Evolutionary conservation across 2,329 filamentous ascomycete species (phyloP).

Genomic region (Furcasterigmium furcatum): DNA sequence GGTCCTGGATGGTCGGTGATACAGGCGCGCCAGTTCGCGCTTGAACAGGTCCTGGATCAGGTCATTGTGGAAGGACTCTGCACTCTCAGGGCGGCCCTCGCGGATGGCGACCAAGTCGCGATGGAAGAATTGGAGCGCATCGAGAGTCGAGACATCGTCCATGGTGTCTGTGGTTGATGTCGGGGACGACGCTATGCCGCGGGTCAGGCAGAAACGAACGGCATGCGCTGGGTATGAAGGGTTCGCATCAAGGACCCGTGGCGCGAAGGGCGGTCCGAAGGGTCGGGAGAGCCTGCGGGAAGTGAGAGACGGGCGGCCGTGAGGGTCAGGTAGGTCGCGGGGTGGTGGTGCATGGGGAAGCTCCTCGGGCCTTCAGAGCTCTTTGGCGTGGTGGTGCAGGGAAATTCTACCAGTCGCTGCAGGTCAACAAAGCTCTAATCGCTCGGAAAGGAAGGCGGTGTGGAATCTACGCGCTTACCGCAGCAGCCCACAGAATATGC

Average conservation of each 20-base stretch:
- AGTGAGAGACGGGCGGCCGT: neutral
- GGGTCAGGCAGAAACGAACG: constrained; percentile 13
- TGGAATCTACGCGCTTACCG: neutral
- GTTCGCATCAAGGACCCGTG: neutral
- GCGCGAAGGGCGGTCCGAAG: neutral
- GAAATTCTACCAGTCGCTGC: neutral
- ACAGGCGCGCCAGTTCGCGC: constrained; percentile 69
- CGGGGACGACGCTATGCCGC: constrained; percentile 42
- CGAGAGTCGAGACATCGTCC: constrained; percentile 71
- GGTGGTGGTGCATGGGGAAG: neutral
- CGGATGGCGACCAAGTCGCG: constrained; percentile 77
- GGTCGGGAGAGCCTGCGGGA: neutral
- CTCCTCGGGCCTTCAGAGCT: constrained; percentile 12
- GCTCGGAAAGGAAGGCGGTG: neutral
- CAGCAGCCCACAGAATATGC: too few relatives aligned
- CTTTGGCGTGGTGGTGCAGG: constrained; percentile 6
- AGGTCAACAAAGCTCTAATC: constrained; percentile 9
- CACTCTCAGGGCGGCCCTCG: constrained; percentile 58
- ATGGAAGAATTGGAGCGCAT: constrained; percentile 79
- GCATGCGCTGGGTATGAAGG: neutral
- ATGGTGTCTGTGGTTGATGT: constrained; percentile 43
- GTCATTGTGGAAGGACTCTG: constrained; percentile 67
- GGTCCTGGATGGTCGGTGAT: constrained; percentile 69
- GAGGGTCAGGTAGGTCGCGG: neutral
- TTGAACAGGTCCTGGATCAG: constrained; percentile 70